A percentile compares a stretch with the other conserved stretches of the same genome.
Evolutionary conservation across 2,329 filamentous ascomycete species (phyloP).

Genomic region (Clarireedia paspali): DNA sequence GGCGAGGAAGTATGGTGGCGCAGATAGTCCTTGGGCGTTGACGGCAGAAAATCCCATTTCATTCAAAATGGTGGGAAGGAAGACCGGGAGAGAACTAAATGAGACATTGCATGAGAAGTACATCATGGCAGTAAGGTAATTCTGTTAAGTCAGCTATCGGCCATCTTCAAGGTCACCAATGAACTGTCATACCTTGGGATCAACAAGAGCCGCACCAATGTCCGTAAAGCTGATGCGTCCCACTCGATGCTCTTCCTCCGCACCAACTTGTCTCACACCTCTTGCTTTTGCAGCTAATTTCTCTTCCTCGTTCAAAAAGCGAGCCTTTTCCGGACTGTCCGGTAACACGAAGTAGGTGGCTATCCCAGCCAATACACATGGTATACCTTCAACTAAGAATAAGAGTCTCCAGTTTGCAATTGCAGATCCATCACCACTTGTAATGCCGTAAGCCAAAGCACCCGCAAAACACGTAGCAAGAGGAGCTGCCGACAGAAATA

Average conservation of each 20-base stretch:
- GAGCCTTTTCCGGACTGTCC: slow-evolving; percentile 43
- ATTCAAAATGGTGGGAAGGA: slow-evolving; percentile 53
- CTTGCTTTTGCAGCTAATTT: slow-evolving; percentile 46
- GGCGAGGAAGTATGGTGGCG: slow-evolving; percentile 61
- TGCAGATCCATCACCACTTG: slow-evolving; percentile 41
- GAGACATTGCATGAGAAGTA: slow-evolving; percentile 58
- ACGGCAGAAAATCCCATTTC: slow-evolving; percentile 62
- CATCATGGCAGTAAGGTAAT: slow-evolving; percentile 34
- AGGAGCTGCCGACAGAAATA: slow-evolving; percentile 60
- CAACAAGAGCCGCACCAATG: slow-evolving; percentile 38
- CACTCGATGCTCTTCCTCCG: slow-evolving; percentile 38
- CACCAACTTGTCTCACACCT: slow-evolving; percentile 44
- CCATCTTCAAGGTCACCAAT: background rate
- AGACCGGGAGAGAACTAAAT: slow-evolving; percentile 57
- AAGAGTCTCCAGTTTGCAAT: slow-evolving; percentile 57
- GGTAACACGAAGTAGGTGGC: slow-evolving; percentile 48
- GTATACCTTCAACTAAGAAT: slow-evolving; percentile 58
- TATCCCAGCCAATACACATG: slow-evolving; percentile 46
- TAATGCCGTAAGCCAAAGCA: slow-evolving; percentile 61
- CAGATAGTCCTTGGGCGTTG: slow-evolving; percentile 63
- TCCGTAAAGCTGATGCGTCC: slow-evolving; percentile 39
- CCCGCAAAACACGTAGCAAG: slow-evolving; percentile 64
- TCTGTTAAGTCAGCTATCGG: slow-evolving; percentile 8
- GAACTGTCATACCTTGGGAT: slow-evolving; percentile 32
- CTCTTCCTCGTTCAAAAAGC: slow-evolving; percentile 38